Base-by-base conservation (phyloP, 768 basidiomycete species). In the Phaeotremella fagi region DNA sequence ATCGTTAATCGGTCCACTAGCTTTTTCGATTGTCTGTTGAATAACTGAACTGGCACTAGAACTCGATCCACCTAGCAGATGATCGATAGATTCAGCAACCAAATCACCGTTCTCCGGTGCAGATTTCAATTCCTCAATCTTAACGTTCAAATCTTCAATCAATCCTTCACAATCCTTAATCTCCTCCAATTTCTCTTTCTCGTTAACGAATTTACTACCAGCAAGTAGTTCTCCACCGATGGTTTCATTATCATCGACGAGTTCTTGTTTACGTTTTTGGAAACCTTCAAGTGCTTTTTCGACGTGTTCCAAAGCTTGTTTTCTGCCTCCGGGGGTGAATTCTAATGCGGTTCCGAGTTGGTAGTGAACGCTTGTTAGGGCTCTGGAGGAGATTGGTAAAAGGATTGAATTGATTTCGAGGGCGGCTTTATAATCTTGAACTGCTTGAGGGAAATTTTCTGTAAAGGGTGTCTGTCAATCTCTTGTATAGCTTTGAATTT, bases 361-460 rank as follows among this genome's bases (percentile, higher is more conserved):
- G 71, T 90, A 95, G 72, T 95, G 90, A 4, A 85, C 89, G 70
- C 91, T 90, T 0, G 92, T 90, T 60, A 95, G 85, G 63, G 92
- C 88, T 38, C 92, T 85, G 3, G 90, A 91, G n/a, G 87, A 87
- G n/a, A 78, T 71, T 0, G 92, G 87, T 4, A 95, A 81, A 28
- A 92, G 77, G 7, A 81, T 77, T 7, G 76, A 73, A 71, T 94
- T 90, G 65, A 91, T 81, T 9, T 77, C 74, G 9, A 92, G 82
- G 2, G 86, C 88, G 0, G 83, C 81, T 44, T 83, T 82, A 66
- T 90, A 95, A 72, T 97, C 92, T 18, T 80, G 80, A 48, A 91
- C 87, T 0, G 91, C 92, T 75, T 94, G 89, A 59, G 90, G 87
- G 71, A 97, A 95, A 77, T 95, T 95, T 75, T 97, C 92, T 94